phyloP scores from a whole-genome alignment of 164 flowering plant genomes.

The Aristolochia californica region DNA sequence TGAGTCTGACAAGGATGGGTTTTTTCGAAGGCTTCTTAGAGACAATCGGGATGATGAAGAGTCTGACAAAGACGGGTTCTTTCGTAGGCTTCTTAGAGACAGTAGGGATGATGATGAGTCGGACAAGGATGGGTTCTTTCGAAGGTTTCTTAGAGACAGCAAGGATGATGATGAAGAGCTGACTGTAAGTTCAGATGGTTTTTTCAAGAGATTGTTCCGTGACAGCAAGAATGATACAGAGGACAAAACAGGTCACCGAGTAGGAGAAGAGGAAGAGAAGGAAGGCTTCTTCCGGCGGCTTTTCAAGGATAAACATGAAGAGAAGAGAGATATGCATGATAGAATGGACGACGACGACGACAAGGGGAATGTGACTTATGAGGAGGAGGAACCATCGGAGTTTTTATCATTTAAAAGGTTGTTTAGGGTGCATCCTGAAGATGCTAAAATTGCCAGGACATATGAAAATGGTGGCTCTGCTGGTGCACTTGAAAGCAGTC shows the following conservation, averaged over 20 bases:
- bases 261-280: slow-evolving; percentile 70
- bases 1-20: slow-evolving; percentile 41
- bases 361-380: slow-evolving; percentile 30
- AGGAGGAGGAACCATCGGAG: slow-evolving; percentile 79
- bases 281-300: slow-evolving; percentile 84
- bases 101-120: slow-evolving; percentile 35
- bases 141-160: slow-evolving; percentile 34
- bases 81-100: slow-evolving; percentile 29
- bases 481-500: slow-evolving; percentile 65
- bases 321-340: slow-evolving; percentile 60
- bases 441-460: slow-evolving; percentile 25
- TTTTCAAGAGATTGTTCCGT: slow-evolving; percentile 79
- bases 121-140: slow-evolving; percentile 42
- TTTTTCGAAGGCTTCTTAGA: slow-evolving; percentile 25
- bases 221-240: slow-evolving; percentile 63
- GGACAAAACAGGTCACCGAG: slow-evolving; percentile 26
- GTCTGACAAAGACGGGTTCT: slow-evolving; percentile 39
- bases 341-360: slow-evolving; percentile 41
- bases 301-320: slow-evolving; percentile 77
- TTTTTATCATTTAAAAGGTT: slow-evolving; percentile 69
- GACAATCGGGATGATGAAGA: slow-evolving; percentile 27
- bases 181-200: slow-evolving; percentile 67
- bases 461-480: slow-evolving; percentile 40
- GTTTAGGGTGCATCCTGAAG: slow-evolving; percentile 93
- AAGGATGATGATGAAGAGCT: slow-evolving; percentile 62